phyloP scores from a whole-genome alignment of 352 stramenopile species.

The Pythium phragmitis region DNA sequence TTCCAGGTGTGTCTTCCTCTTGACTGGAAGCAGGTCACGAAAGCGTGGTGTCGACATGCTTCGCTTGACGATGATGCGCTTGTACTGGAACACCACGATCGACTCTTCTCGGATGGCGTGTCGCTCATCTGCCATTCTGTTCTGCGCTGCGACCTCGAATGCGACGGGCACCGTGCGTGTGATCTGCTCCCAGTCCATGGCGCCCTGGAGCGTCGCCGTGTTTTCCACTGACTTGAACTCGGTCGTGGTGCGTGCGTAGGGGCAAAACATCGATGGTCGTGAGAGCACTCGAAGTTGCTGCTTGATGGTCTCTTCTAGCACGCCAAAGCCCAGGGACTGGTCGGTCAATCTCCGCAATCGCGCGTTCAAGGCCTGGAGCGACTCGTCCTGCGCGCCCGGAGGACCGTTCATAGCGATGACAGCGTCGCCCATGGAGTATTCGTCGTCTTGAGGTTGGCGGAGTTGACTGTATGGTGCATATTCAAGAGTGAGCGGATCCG shows the following conservation, averaged over 20 bases:
- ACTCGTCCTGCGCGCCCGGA: not conserved
- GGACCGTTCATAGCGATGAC: not conserved
- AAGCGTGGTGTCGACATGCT: not conserved
- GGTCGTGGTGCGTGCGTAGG: not conserved
- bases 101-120: not conserved
- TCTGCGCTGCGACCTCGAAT: not conserved
- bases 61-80: conserved; percentile 3
- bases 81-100: not conserved
- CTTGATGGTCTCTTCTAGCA: not conserved
- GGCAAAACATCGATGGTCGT: not conserved
- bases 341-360: not conserved
- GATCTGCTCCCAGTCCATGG: conserved; percentile 3
- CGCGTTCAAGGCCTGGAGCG: not conserved
- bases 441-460: too few relatives aligned
- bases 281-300: not conserved
- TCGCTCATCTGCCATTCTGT: not conserved
- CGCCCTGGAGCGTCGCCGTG: not conserved
- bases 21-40: not conserved
- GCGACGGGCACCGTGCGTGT: not conserved
- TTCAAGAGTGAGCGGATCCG: too few relatives aligned
- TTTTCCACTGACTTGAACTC: conserved; percentile 1
- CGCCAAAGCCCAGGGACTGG: not conserved
- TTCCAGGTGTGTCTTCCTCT: not conserved
- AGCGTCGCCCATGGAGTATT: not conserved
- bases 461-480: too few relatives aligned